A percentile compares a stretch with the other conserved stretches of the same genome.
Evolutionary conservation across 306 rosid genomes (phyloP).

Genomic region (Senna siamea): DNA sequence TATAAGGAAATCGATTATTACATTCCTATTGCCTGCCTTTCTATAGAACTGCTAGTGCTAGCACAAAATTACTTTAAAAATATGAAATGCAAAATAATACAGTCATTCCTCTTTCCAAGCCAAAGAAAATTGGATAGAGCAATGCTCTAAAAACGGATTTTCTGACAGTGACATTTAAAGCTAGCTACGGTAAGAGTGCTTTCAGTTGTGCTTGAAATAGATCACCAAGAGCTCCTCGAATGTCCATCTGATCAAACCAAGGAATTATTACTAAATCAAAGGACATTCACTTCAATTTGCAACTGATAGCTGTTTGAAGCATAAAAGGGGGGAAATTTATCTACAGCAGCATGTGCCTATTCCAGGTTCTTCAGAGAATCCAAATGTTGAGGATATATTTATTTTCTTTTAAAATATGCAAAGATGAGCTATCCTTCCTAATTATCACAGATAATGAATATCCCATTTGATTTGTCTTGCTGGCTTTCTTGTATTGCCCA

Average conservation of each 20-base stretch:
- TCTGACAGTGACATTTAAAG: constrained; percentile 7
- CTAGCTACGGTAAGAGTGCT: constrained; percentile 75
- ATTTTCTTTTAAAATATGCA: background rate
- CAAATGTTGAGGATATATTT: background rate
- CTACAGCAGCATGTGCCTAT: background rate
- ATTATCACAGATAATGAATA: constrained; percentile 6
- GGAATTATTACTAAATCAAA: constrained; percentile 35
- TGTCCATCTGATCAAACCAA: constrained; percentile 78
- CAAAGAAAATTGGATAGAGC: constrained; percentile 33
- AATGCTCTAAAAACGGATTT: constrained; percentile 30
- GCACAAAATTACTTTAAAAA: constrained; percentile 38
- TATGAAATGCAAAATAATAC: constrained; percentile 37
- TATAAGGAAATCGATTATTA: constrained; percentile 40
- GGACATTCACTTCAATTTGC: background rate
- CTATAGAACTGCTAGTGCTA: constrained; percentile 49
- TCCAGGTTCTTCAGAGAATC: too few relatives aligned
- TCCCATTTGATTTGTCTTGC: background rate
- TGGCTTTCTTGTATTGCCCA: background rate
- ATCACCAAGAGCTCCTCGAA: constrained; percentile 96
- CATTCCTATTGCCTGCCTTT: constrained; percentile 45
- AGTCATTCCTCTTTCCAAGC: constrained; percentile 37
- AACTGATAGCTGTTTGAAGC: background rate
- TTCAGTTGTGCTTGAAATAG: constrained; percentile 87
- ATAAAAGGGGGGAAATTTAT: background rate
- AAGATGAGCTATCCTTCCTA: background rate